A percentile compares a stretch with the other conserved stretches of the same genome.
Evolutionary conservation across 1,284 basidiomycete species (phyloP).

Genomic region (Wolfiporia cocos): DNA sequence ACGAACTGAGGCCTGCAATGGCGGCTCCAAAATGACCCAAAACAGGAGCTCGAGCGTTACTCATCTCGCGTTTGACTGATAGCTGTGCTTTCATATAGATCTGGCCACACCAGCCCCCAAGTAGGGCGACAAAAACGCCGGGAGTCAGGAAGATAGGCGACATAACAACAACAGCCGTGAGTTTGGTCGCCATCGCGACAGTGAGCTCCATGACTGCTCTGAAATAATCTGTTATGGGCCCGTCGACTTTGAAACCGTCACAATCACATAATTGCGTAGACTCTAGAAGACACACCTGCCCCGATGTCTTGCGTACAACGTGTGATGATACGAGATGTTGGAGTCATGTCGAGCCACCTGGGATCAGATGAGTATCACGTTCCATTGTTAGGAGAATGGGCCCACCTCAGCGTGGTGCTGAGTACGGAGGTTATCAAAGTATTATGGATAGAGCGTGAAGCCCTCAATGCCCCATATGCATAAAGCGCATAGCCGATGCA

Average conservation of each 20-base stretch:
- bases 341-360: slow-evolving; percentile 50
- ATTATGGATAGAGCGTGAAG: slow-evolving; percentile 50
- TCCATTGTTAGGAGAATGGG: slow-evolving; percentile 11
- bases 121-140: slow-evolving; percentile 28
- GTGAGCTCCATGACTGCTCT: slow-evolving; percentile 18
- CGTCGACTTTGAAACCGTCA: slow-evolving; percentile 22
- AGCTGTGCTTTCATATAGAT: slow-evolving; percentile 65
- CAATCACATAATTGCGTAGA: background rate
- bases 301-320: slow-evolving; percentile 55
- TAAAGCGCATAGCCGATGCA: slow-evolving; percentile 24
- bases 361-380: background rate
- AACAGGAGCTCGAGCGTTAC: slow-evolving; percentile 56
- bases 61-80: slow-evolving; percentile 69
- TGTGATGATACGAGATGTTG: slow-evolving; percentile 49
- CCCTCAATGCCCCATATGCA: slow-evolving; percentile 37
- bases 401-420: slow-evolving; percentile 46
- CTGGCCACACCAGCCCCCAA: slow-evolving; percentile 37
- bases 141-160: slow-evolving; percentile 36
- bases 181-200: slow-evolving; percentile 28
- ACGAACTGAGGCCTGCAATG: slow-evolving; percentile 54
- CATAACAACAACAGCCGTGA: slow-evolving; percentile 35
- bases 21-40: slow-evolving; percentile 64
- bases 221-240: slow-evolving; percentile 23
- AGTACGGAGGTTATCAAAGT: slow-evolving; percentile 51
- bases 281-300: slow-evolving; percentile 22